These are phyloP conservation scores for Maudiozyma barnettii DNA, from an alignment of 805 yeast genomes.

Conservation along the genomic window DNA sequence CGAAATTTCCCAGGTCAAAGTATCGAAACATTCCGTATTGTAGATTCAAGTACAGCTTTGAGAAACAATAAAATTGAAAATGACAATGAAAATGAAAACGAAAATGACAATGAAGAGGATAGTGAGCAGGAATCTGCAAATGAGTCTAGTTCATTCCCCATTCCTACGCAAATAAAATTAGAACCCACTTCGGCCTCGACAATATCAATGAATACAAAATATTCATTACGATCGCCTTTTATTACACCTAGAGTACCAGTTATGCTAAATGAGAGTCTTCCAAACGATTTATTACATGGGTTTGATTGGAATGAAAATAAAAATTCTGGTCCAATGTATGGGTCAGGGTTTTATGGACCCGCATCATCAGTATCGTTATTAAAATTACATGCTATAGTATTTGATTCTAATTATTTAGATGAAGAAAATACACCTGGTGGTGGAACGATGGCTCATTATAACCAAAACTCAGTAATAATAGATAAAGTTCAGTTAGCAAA, in stretches of 20 bases:
- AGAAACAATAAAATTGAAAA: background rate
- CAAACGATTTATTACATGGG: slow-evolving; percentile 40
- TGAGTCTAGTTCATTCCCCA: background rate
- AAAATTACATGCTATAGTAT: slow-evolving; percentile 26
- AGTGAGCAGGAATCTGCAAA: background rate
- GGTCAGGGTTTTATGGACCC: slow-evolving; percentile 50
- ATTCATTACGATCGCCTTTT: background rate
- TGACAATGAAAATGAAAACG: background rate
- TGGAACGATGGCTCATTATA: background rate
- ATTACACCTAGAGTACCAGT: background rate
- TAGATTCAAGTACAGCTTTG: background rate
- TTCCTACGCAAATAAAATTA: background rate
- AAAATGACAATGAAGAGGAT: background rate
- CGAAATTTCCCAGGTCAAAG: slow-evolving; percentile 39
- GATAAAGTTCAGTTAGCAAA: slow-evolving; percentile 1
- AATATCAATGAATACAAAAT: background rate
- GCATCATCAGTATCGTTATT: slow-evolving; percentile 52
- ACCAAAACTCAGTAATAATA: background rate
- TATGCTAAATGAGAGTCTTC: slow-evolving; percentile 29
- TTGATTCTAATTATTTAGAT: background rate
- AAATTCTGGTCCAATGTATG: background rate
- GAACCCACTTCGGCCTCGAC: background rate
- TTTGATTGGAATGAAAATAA: slow-evolving; percentile 41
- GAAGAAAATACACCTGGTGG: background rate
- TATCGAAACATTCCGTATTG: slow-evolving; percentile 29